phyloP scores from a whole-genome alignment of 768 basidiomycete genomes.

The Cystofilobasidium capitatum region DNA sequence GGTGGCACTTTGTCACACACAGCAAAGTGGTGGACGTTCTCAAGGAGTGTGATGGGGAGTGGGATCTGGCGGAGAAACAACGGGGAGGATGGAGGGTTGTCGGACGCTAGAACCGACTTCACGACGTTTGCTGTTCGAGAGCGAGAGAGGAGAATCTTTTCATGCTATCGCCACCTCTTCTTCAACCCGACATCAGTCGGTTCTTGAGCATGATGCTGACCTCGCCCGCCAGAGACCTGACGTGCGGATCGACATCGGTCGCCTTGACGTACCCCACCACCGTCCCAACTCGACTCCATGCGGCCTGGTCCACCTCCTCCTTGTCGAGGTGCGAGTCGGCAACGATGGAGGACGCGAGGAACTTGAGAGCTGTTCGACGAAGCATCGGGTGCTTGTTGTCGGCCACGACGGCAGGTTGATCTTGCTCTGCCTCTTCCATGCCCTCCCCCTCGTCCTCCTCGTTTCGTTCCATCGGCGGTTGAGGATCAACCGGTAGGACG shows the following conservation, averaged over 20 bases:
- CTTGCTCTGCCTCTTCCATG: conserved; percentile 21
- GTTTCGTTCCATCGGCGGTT: not conserved
- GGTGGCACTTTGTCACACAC: not conserved
- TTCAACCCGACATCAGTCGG: not conserved
- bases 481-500: not conserved
- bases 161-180: not conserved
- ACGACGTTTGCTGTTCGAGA: too few relatives aligned
- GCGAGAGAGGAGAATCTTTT: too few relatives aligned
- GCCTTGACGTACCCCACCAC: conserved; percentile 60
- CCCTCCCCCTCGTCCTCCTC: conserved; percentile 31
- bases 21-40: not conserved
- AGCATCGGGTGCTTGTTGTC: conserved; percentile 65
- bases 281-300: conserved; percentile 48
- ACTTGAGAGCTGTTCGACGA: conserved; percentile 75
- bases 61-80: not conserved
- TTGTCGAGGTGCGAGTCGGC: conserved; percentile 46
- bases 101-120: not conserved
- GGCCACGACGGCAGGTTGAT: conserved; percentile 37
- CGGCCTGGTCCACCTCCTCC: conserved; percentile 27
- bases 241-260: conserved; percentile 63
- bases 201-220: conserved; percentile 34
- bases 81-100: conserved; percentile 9
- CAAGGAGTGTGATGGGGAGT: not conserved
- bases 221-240: conserved; percentile 68
- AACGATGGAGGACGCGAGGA: conserved; percentile 56